These are phyloP conservation scores for Stemphylium beticola DNA, from an alignment of 2,329 filamentous ascomycete species.

Conservation along the genomic window DNA sequence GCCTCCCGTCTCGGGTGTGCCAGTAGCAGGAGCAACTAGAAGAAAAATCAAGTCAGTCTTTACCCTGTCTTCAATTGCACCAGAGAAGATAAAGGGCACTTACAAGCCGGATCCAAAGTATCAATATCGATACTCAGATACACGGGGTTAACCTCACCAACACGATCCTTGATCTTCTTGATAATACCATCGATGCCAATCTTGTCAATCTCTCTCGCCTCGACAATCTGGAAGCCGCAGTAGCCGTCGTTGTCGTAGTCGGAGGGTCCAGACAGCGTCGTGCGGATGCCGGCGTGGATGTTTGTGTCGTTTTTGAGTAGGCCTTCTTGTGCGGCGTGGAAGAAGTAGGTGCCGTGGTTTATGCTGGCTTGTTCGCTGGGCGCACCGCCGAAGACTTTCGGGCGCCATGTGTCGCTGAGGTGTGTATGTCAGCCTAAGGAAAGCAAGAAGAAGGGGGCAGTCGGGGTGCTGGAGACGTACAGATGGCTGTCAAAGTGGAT, in stretches of 20 bases:
- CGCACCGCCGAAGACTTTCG: conserved; percentile 85
- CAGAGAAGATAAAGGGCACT: conserved; percentile 31
- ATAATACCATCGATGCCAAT: conserved; percentile 77
- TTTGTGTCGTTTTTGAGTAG: conserved; percentile 81
- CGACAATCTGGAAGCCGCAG: conserved; percentile 82
- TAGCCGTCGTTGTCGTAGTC: conserved; percentile 89
- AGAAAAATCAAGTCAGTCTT: conserved; percentile 4
- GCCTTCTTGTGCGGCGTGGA: conserved; percentile 78
- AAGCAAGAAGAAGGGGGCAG: too few relatives aligned
- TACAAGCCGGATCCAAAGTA: conserved; percentile 81
- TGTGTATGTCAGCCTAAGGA: background rate
- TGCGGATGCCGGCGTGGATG: conserved; percentile 87
- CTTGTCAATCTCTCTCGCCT: conserved; percentile 73
- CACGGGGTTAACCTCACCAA: conserved; percentile 75
- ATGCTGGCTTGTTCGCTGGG: conserved; percentile 77
- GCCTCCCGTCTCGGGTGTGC: conserved; percentile 77
- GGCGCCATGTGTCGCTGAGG: conserved; percentile 67
- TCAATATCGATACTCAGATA: conserved; percentile 89
- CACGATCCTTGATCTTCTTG: conserved; percentile 74
- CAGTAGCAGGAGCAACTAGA: conserved; percentile 72
- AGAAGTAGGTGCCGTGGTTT: conserved; percentile 92
- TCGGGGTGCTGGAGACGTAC: conserved; percentile 34
- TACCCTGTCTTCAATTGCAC: too few relatives aligned
- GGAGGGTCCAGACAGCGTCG: conserved; percentile 76
- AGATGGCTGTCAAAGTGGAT: conserved; percentile 69